Conservation (phyloP, 2,329 filamentous ascomycete species). For the Gliomastix tumulicola region DNA sequence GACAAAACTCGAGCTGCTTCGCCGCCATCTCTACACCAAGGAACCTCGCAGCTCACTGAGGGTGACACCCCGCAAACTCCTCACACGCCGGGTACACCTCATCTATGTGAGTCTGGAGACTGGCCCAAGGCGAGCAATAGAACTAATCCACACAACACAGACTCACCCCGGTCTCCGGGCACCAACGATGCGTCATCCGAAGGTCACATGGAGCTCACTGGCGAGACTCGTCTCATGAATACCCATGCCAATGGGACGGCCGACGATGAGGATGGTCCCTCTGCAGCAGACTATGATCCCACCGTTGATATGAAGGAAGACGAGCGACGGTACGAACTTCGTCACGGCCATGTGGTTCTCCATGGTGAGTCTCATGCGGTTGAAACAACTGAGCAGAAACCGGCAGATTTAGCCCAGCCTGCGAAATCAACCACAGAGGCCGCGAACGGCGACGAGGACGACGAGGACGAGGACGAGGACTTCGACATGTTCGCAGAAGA, state of each 20-base stretch:
- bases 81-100: slow-evolving; percentile 37
- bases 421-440: slow-evolving; percentile 21
- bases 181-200: slow-evolving; percentile 48
- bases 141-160: not conserved
- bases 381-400: slow-evolving; percentile 13
- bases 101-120: too few relatives aligned
- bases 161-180: slow-evolving; percentile 34
- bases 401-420: too few relatives aligned
- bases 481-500: slow-evolving; percentile 90
- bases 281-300: slow-evolving; percentile 90
- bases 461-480: slow-evolving; percentile 62
- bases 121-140: not conserved
- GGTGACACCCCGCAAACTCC: slow-evolving; percentile 28
- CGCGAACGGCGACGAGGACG: slow-evolving; percentile 24
- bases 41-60: slow-evolving; percentile 33
- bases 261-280: slow-evolving; percentile 62
- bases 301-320: slow-evolving; percentile 85
- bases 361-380: slow-evolving; percentile 33
- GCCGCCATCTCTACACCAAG: too few relatives aligned
- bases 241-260: slow-evolving; percentile 40
- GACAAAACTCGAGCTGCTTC: slow-evolving; percentile 46
- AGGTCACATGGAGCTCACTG: slow-evolving; percentile 53
- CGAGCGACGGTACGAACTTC: slow-evolving; percentile 60
- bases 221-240: slow-evolving; percentile 64
- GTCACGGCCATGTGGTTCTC: slow-evolving; percentile 47